Evolutionary conservation across 2,329 filamentous ascomycete species (phyloP), one percentile per base, ranked within the genome.

Genomic region (Aspergillus sp.): DNA sequence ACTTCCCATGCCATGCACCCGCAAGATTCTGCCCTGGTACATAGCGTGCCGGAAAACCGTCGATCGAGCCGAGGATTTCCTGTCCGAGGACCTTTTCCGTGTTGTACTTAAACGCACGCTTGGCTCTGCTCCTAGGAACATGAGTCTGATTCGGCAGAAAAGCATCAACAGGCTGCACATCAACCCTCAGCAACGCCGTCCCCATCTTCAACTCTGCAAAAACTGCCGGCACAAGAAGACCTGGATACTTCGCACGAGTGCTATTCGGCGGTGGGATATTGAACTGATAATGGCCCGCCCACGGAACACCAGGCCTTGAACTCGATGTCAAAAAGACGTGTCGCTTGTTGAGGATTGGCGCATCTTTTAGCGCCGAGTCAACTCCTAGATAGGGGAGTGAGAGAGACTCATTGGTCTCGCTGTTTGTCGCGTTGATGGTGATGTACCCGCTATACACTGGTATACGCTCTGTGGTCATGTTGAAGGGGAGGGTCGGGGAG

Each of bases 361-460:
- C 46, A 32, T 54, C 50, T 32, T 50, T 50, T 50, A 57, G 53
- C 10, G 46, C 46, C 15, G 51, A 49, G 13, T 56, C 61, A n/a
- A 62, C 56, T 9, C 64, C 64, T 22, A 62, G 53, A 50, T 67
- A 67, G 5, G 64, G 63, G 7, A 66, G 50, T 17, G 60, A 61
- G 27, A 64, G 54, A 3, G 53, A 58, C 32, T 59, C 58, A 6
- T 30, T 44, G 13, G 30, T 46, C 38, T 45, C 54, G 20, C 37
- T 46, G 42, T 45, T 56, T 13, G 54, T 58, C 2, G 54, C 57
- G 13, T 59, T 59, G 19, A 62, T 22, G 3, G 57, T 53, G 45
- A 66, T 58, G 46, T 63, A 65, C 10, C 64, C 62, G 46, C 61
- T 59, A 51, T 65, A 66, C 27, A 65, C 57, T 7, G 64, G 61